Evolutionary conservation across 768 basidiomycete species (phyloP), one percentile per base, ranked within the genome.

Genomic region (Amanita molliuscula): DNA sequence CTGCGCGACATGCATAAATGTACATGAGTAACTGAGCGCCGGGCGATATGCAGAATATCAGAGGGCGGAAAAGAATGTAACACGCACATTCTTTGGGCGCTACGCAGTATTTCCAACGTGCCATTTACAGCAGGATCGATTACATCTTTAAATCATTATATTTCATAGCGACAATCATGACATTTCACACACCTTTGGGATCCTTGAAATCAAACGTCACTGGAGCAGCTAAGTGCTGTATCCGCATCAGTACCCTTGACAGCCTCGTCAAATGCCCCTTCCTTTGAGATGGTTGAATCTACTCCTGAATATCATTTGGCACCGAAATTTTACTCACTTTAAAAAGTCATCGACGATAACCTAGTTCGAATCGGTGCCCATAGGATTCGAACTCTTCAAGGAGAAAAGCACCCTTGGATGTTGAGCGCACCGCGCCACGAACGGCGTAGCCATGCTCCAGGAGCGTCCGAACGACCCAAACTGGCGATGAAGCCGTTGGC

Each of bases 251-350:
- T 79, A 1, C 75, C 86, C 61, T 81, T 77, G 52, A 90, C 82
- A 1, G 80, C 86, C 44, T 87, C 79, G 60, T 91, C 86, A 53
- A 89, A 93, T 1, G 82, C 84, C 6, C 77, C 78, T 2, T 73
- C 74, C 80, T 81, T 31, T 31, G 11, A 31, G 11, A 9, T n/a
- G 18, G n/a, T 52, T 10, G 37, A 1, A 20, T 18, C 31, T 25
- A 21, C 25, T 4, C 52, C 11, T 15, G 23, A 8, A 18, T 18
- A 21, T 20, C 13, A 1, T 13, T 11, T 31, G 2, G 3, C 1
- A 11, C 4, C 13, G 31, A 1, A 31, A 4, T 1, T 0, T 31
- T 4, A 37, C 63, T 1, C 20, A 64, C 69, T 58, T 64, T 61
- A 1, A 61, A 54, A 90, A 84, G 57, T 93, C 88, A 40, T 77